Percentiles rank a stretch among this genome's conserved stretches.
phyloP scores from a whole-genome alignment of 176 grass and related monocot species.

The Lolium perenne region DNA sequence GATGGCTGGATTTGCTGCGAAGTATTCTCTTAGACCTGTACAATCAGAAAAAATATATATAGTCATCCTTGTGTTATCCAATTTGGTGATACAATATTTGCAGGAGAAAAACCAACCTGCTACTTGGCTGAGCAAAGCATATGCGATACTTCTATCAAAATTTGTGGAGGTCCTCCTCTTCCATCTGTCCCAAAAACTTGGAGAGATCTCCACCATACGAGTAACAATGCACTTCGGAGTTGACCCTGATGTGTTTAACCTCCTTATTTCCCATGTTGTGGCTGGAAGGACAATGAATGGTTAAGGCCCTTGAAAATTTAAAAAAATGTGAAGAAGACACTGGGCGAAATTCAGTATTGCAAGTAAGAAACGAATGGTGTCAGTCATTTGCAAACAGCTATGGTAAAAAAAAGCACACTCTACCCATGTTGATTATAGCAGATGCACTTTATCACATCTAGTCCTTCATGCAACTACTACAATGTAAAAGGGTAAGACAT shows the following conservation, averaged over 20 bases:
- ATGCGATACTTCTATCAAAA: conserved; percentile 88
- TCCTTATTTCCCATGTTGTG: conserved; percentile 92
- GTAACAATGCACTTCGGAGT: conserved; percentile 81
- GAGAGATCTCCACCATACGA: conserved; percentile 75
- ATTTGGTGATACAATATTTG: conserved; percentile 19
- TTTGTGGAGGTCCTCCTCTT: conserved; percentile 62
- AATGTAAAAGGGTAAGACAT: not conserved
- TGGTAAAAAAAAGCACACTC: conserved; percentile 18
- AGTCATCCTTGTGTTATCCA: conserved; percentile 13
- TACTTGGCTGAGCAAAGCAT: conserved; percentile 92
- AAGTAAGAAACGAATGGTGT: not conserved
- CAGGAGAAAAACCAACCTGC: conserved; percentile 68
- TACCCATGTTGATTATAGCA: conserved; percentile 21
- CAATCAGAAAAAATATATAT: conserved; percentile 38
- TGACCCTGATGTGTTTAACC: conserved; percentile 49
- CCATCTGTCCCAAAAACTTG: conserved; percentile 78
- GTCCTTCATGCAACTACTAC: conserved; percentile 17
- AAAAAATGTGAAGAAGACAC: conserved; percentile 20
- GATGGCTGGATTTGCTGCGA: conserved; percentile 76
- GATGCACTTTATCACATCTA: conserved; percentile 22
- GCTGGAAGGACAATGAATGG: conserved; percentile 60
- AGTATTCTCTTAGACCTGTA: conserved; percentile 91
- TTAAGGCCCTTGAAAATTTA: conserved; percentile 22
- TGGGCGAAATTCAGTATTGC: not conserved
- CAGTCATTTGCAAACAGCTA: conserved; percentile 24